Evolutionary conservation across 345 rosid genomes (phyloP).

Genomic region (Anacardium occidentale): DNA sequence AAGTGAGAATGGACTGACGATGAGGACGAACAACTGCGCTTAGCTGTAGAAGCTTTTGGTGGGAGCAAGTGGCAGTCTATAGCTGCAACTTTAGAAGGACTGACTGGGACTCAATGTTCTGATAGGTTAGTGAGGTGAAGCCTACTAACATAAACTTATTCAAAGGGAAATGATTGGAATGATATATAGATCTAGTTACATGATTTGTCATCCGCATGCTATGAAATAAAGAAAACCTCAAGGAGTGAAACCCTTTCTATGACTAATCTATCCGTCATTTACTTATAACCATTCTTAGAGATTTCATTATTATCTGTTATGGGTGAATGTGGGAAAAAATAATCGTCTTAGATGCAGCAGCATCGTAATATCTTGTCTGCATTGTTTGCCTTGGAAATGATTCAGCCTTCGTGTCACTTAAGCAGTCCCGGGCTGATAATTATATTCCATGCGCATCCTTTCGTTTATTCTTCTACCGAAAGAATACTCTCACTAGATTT

Average conservation of each 20-base stretch:
- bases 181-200: not conserved
- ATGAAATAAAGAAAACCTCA: not conserved
- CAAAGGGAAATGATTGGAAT: conserved; percentile 8
- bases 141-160: too few relatives aligned
- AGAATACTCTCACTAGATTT: not conserved
- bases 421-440: not conserved
- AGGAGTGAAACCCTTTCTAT: not conserved
- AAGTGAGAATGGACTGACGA: conserved; percentile 76
- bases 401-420: not conserved
- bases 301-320: not conserved
- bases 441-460: not conserved
- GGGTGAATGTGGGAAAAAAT: not conserved
- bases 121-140: conserved; percentile 86
- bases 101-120: conserved; percentile 89
- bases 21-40: conserved; percentile 79
- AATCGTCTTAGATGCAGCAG: not conserved
- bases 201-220: not conserved
- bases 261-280: not conserved
- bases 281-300: not conserved
- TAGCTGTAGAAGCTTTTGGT: conserved; percentile 67
- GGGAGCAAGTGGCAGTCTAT: conserved; percentile 83
- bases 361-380: not conserved
- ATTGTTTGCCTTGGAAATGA: not conserved
- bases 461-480: not conserved
- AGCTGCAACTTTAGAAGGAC: conserved; percentile 64